Base-by-base conservation (phyloP, 768 basidiomycete species). In the Leccinum arenicola region DNA sequence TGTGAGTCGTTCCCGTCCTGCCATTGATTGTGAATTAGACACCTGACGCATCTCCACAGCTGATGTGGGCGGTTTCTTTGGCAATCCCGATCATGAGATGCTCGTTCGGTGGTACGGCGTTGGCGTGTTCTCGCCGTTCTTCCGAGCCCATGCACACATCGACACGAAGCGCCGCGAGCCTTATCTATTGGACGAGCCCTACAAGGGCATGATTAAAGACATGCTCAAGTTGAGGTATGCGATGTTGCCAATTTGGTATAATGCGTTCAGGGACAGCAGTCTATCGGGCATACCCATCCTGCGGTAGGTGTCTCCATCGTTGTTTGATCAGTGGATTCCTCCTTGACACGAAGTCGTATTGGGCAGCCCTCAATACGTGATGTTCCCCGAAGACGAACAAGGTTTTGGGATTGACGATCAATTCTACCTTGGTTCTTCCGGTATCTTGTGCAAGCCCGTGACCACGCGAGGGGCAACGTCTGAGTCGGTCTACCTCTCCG, bases 41-140 rank as follows among this genome's bases (percentile, higher is more conserved):
- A 29, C n/a, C 54, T 68, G 27, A 54, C 35, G n/a, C n/a, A 19
- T 56, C 1, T 53, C 27, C 64, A 19, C 19, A 98, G 96, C 97
- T 61, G 97, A 99, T 67, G 95, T 98, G 54, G 96, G 97, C 19
- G 97, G 97, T 15, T 99, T 98, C 87, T 98, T 98, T 69, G 95
- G 96, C 17, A 95, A 98, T 73, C 95, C 97, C 0, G 86, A 89
- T 49, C 82, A 89, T 0, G 97, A 98, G 68, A 93, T 98, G 86
- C 85, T 99, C 35, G 88, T 95, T 9, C 82, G 97, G 51, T 99
- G 96, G 95, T 98, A 99, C 66, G 93, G 91, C 76, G 91, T 96
- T 52, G 97, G 97, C 25, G 84, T 86, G 1, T 96, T 98, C 75
- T 87, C 88, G 54, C 96, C 97, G 6, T 99, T 99, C 85, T 95